Conservation (phyloP, 2,329 filamentous ascomycete species). For the Thielaviopsis punctulata region DNA sequence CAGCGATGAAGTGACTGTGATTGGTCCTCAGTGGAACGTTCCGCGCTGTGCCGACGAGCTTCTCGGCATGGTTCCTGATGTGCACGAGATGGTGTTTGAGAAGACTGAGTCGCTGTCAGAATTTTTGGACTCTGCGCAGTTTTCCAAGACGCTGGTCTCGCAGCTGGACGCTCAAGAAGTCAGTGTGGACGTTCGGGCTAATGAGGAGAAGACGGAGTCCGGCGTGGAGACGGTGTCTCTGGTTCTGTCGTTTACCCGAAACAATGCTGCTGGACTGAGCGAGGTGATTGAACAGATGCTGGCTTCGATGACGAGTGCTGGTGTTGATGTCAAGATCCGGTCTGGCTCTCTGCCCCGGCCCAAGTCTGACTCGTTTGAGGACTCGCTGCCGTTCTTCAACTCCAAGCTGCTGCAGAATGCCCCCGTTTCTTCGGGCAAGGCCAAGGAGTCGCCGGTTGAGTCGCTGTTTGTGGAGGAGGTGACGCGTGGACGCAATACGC, state of each 20-base stretch:
- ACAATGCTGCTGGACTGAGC: constrained; percentile 87
- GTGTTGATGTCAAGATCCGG: constrained; percentile 73
- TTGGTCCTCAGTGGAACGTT: constrained; percentile 94
- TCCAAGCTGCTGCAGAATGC: constrained; percentile 92
- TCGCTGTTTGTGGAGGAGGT: constrained; percentile 68
- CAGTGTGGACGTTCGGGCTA: constrained; percentile 53
- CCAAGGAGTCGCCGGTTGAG: constrained; percentile 78
- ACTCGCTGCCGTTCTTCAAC: constrained; percentile 90
- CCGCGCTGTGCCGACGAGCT: constrained; percentile 93
- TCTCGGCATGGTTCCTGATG: constrained; percentile 93
- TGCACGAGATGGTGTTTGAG: constrained; percentile 75
- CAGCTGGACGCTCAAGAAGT: constrained; percentile 87
- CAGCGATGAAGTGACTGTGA: constrained; percentile 89
- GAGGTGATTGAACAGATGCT: constrained; percentile 93
- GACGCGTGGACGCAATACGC: constrained; percentile 58
- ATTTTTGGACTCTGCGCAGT: constrained; percentile 68
- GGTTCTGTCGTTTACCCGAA: constrained; percentile 75
- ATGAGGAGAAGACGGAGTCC: constrained; percentile 38
- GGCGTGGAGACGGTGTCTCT: constrained; percentile 43
- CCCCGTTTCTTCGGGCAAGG: constrained; percentile 45
- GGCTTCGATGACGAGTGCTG: constrained; percentile 66
- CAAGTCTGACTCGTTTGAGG: constrained; percentile 96
- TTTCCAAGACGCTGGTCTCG: constrained; percentile 58
- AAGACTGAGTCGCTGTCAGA: constrained; percentile 59
- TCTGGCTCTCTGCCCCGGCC: constrained; percentile 95